Evolutionary conservation across 2,329 filamentous ascomycete genomes (phyloP).

Genomic region (Fusarium longipes): DNA sequence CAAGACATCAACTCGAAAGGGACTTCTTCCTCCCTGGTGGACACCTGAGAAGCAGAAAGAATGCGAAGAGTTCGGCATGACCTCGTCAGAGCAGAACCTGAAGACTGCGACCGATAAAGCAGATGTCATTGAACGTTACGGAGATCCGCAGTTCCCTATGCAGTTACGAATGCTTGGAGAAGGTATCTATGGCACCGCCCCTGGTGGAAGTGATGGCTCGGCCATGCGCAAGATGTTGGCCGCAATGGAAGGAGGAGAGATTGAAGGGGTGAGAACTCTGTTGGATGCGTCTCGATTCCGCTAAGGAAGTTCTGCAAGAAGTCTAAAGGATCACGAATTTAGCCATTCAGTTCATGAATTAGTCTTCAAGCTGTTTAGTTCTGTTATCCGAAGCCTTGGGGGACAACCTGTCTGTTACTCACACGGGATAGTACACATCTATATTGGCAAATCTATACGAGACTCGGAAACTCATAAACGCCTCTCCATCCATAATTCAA

Average conservation of each 20-base stretch:
- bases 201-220: conserved; percentile 46
- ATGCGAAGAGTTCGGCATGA: conserved; percentile 53
- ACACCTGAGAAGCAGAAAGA: conserved; percentile 49
- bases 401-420: too few relatives aligned
- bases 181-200: conserved; percentile 49
- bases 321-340: too few relatives aligned
- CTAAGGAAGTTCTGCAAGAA: neutral
- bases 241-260: conserved; percentile 31
- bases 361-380: too few relatives aligned
- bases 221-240: conserved; percentile 43
- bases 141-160: conserved; percentile 58
- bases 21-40: conserved; percentile 61
- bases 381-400: too few relatives aligned
- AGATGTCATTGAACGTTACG: conserved; percentile 57
- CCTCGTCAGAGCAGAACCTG: conserved; percentile 39
- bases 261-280: neutral
- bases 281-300: conserved; percentile 9
- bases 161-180: conserved; percentile 62
- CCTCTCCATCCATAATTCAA: conserved; percentile 16
- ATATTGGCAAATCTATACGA: neutral
- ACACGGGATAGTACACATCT: neutral
- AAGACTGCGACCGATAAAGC: conserved; percentile 46
- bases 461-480: conserved; percentile 1
- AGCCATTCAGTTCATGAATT: too few relatives aligned
- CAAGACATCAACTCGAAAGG: conserved; percentile 28